Conservation (phyloP, 257 asterid genomes). For the Knoxia roxburghii region DNA sequence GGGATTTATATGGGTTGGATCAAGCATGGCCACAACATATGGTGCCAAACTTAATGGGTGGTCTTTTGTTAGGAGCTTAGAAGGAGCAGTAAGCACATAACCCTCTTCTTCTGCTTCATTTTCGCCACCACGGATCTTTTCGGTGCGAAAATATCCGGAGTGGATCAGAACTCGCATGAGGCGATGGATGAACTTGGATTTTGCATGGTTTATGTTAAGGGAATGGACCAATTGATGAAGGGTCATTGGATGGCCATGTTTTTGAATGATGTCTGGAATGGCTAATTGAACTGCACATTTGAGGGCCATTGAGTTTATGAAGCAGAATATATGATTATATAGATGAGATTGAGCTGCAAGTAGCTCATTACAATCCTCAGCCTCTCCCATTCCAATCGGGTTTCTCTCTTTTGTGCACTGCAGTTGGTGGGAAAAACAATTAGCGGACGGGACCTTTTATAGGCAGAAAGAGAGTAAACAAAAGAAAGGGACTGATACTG, state of each 20-base stretch:
- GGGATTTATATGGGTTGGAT: conserved; percentile 10
- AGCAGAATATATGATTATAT: conserved; percentile 25
- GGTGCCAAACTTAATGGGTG: conserved; percentile 11
- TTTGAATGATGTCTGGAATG: conserved; percentile 26
- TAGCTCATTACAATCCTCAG: conserved; percentile 6
- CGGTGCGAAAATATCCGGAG: conserved; percentile 16
- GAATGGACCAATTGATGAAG: conserved; percentile 13
- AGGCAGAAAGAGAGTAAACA: too few species aligned
- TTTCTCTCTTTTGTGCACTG: too few species aligned
- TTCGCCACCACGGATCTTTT: too few species aligned
- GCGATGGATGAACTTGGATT: conserved; percentile 11
- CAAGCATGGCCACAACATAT: conserved; percentile 5
- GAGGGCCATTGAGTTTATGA: conserved; percentile 26
- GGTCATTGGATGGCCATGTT: conserved; percentile 22
- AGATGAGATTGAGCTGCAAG: conserved; percentile 30
- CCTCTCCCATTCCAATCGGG: not conserved
- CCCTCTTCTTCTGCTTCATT: not conserved
- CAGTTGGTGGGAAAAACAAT: too few species aligned
- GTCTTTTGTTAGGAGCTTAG: conserved; percentile 14
- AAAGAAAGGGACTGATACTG: too few species aligned
- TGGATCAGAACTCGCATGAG: conserved; percentile 24
- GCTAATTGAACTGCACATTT: conserved; percentile 28
- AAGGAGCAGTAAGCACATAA: conserved; percentile 12
- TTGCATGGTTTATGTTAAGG: conserved; percentile 17
- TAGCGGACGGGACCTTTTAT: too few species aligned